Conservation (phyloP, 140 eudicot species). For the Cichorium intybus region DNA sequence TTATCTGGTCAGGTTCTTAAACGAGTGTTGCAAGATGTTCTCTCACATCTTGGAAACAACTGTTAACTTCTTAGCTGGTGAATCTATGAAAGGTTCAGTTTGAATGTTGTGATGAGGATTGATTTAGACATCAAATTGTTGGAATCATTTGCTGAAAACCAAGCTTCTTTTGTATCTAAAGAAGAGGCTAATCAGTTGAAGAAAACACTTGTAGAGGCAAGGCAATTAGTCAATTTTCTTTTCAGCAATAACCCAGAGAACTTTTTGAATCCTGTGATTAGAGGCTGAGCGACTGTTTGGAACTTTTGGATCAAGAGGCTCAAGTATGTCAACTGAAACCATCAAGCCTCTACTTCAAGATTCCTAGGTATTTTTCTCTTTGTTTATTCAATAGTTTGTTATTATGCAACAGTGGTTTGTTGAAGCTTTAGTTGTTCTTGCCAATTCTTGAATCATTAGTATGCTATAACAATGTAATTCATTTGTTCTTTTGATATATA, state of each 20-base stretch:
- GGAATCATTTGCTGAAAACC: slow-evolving; percentile 97
- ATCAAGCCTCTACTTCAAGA: slow-evolving; percentile 11
- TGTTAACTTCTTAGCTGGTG: slow-evolving; percentile 77
- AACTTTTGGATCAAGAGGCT: slow-evolving; percentile 95
- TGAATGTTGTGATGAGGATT: slow-evolving; percentile 89
- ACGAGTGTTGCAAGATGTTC: slow-evolving; percentile 87
- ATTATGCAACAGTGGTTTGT: slow-evolving; percentile 20
- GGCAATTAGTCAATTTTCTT: slow-evolving; percentile 85
- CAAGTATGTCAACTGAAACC: slow-evolving; percentile 74
- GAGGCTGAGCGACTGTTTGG: slow-evolving; percentile 88
- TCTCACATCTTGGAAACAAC: slow-evolving; percentile 80
- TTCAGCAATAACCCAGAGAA: slow-evolving; percentile 92
- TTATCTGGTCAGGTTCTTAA: slow-evolving; percentile 80
- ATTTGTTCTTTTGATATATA: too few relatives aligned
- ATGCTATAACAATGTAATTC: too few relatives aligned
- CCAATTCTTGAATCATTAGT: slow-evolving; percentile 14
- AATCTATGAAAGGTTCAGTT: slow-evolving; percentile 74
- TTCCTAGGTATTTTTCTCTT: slow-evolving; percentile 29
- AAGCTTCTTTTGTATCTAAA: slow-evolving; percentile 68
- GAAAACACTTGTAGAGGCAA: slow-evolving; percentile 71
- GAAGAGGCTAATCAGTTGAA: slow-evolving; percentile 67
- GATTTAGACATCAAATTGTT: slow-evolving; percentile 72
- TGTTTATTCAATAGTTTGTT: slow-evolving; percentile 8
- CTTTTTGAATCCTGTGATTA: slow-evolving; percentile 84
- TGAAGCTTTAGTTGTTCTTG: slow-evolving; percentile 23